phyloP scores from a whole-genome alignment of 163 green algal genomes.

The Coccomyxa subellipsoidea region DNA sequence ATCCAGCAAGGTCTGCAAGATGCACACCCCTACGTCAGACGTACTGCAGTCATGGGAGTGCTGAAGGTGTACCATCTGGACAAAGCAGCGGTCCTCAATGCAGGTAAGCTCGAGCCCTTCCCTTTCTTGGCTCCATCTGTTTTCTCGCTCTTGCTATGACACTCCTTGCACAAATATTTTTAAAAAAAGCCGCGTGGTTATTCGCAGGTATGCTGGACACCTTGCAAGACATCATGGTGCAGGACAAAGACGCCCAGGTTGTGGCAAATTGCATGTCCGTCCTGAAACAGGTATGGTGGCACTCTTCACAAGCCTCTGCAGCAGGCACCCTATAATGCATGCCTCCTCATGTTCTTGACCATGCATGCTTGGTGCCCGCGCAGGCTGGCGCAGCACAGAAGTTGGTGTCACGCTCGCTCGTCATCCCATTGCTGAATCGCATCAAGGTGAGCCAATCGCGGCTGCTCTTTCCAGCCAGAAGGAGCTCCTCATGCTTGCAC shows the following conservation, averaged over 20 bases:
- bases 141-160: neutral
- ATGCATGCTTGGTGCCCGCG: neutral
- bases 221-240: constrained; percentile 48
- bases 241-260: constrained; percentile 74
- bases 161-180: neutral
- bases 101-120: too few relatives aligned
- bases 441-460: constrained; percentile 55
- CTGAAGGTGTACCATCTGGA: constrained; percentile 90
- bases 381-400: constrained; percentile 52
- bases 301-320: too few relatives aligned
- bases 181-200: neutral
- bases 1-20: constrained; percentile 77
- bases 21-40: constrained; percentile 82
- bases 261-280: constrained; percentile 84
- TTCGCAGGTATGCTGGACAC: neutral
- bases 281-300: constrained; percentile 60
- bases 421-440: constrained; percentile 89
- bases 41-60: constrained; percentile 89
- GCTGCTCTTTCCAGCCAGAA: neutral
- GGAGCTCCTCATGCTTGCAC: too few relatives aligned
- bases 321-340: neutral
- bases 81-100: constrained; percentile 44
- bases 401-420: constrained; percentile 58
- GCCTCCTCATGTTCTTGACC: neutral
- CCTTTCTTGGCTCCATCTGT: too few relatives aligned